phyloP scores from a whole-genome alignment of 306 rosid genomes.

The Benincasa hispida region DNA sequence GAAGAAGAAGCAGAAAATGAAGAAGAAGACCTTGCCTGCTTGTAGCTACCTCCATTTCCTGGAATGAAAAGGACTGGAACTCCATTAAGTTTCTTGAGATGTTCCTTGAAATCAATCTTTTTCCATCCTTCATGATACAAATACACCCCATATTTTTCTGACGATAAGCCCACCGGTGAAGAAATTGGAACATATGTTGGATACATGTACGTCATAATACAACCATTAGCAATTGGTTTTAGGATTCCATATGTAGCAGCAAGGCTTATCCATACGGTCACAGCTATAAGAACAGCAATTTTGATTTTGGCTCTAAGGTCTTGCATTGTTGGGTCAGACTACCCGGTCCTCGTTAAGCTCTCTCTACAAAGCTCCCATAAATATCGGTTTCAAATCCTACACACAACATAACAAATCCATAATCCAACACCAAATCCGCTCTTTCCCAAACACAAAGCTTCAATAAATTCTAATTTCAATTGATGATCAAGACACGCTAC shows the following conservation, averaged over 20 bases:
- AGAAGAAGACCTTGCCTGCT: slow-evolving; percentile 74
- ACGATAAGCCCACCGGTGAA: slow-evolving; percentile 25
- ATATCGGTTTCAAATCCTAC: slow-evolving; percentile 2
- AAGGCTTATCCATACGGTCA: slow-evolving; percentile 37
- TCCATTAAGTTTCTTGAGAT: slow-evolving; percentile 70
- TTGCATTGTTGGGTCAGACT: slow-evolving; percentile 21
- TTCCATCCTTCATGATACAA: slow-evolving; percentile 98
- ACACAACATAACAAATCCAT: background rate
- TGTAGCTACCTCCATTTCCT: slow-evolving; percentile 98
- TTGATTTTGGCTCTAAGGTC: slow-evolving; percentile 50
- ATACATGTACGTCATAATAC: slow-evolving; percentile 93
- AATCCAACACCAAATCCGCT: background rate
- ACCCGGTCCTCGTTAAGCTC: background rate
- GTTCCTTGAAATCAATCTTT: slow-evolving; percentile 73
- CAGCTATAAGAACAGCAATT: slow-evolving; percentile 35
- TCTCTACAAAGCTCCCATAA: slow-evolving; percentile 3
- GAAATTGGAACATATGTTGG: slow-evolving; percentile 81
- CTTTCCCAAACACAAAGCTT: background rate
- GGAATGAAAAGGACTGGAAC: slow-evolving; percentile 91
- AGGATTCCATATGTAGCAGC: slow-evolving; percentile 57
- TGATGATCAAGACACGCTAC: background rate
- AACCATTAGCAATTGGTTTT: slow-evolving; percentile 75
- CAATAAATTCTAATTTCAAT: background rate
- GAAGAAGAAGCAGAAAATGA: slow-evolving; percentile 6
- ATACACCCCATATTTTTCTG: slow-evolving; percentile 61